Base-by-base conservation (phyloP, 805 yeast genomes). In the Groenewaldozyma tartarivorans region DNA sequence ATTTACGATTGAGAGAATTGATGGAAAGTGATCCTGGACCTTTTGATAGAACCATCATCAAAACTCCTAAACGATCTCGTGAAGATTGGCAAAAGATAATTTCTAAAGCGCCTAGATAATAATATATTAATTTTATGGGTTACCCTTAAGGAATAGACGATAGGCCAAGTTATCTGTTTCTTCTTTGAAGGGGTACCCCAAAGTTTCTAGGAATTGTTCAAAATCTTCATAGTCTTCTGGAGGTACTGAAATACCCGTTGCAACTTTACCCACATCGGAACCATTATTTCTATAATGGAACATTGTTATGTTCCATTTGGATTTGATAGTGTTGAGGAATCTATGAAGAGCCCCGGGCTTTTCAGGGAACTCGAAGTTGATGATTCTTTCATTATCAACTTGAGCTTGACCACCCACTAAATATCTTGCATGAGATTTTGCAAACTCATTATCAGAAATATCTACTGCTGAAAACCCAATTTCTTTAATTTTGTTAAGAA, bases 281-380 rank as follows among this genome's bases (percentile, higher is more conserved):
- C 99, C 99, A 52, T 87, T 94, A 65, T 92, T 87, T 69, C 99
- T 78, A 64, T 92, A 92, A 62, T 92, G 96, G 79, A 92, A 92
- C 53, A 92, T 64, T 1, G 96, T 82, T 47, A 92, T 76, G 58
- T 92, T 92, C 96, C 97, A 92, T 38, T 78, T 77, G 20, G 72
- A 70, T 54, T 80, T 75, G 57, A 92, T 63, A 15, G 79, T 71
- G 20, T 71, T 72, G 54, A 92, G 70, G 65, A 92, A 92, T 44
- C 74, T 81, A 21, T 81, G 75, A 54, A 92, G 69, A 1, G 98
- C 96, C 36, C 96, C 95, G 2, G 98, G 97, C 55, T 92, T 79
- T 57, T 92, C 99, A 11, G 99, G 99, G 69, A 92, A 94, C 62
- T 87, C 96, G 54, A 92, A 92, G 37, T 81, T 72, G 51, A 78